Percentiles rank a stretch among this genome's conserved stretches.
Conservation (phyloP, 2,329 filamentous ascomycete genomes). For the Arthrinium puccinioides region DNA sequence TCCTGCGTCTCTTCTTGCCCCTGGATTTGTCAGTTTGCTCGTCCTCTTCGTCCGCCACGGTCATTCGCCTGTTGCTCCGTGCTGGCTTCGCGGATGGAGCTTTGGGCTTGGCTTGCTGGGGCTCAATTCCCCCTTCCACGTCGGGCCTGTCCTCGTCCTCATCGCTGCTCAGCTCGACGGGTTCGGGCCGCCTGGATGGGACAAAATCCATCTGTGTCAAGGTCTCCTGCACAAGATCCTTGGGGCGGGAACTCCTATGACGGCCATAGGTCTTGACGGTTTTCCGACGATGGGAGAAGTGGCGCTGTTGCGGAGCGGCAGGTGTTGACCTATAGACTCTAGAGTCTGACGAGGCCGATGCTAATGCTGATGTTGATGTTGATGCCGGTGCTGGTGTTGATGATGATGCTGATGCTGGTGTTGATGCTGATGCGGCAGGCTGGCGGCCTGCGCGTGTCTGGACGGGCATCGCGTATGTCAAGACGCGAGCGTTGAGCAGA, state of each 20-base stretch:
- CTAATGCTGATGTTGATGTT: no score
- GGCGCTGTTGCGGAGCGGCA: slow-evolving; percentile 16
- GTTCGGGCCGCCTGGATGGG: slow-evolving; percentile 10
- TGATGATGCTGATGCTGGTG: no score
- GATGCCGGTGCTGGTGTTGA: no score
- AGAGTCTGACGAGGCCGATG: background rate
- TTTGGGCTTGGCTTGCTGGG: slow-evolving; percentile 5
- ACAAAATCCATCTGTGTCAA: slow-evolving; percentile 23
- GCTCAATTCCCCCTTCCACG: slow-evolving; percentile 6
- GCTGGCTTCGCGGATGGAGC: slow-evolving; percentile 10
- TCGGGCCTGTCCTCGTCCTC: slow-evolving; percentile 7
- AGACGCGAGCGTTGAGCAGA: no score
- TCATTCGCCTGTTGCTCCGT: slow-evolving; percentile 17
- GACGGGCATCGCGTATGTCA: slow-evolving; percentile 2
- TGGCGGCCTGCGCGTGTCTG: slow-evolving; percentile 1
- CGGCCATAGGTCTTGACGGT: slow-evolving; percentile 18
- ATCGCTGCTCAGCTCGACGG: slow-evolving; percentile 7
- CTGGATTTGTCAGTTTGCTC: slow-evolving; percentile 13
- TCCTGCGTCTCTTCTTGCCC: slow-evolving; percentile 21
- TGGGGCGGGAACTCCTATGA: slow-evolving; percentile 5
- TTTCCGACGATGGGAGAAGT: slow-evolving; percentile 16
- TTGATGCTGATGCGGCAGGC: background rate
- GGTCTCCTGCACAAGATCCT: slow-evolving; percentile 16
- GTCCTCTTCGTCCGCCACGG: slow-evolving; percentile 16
- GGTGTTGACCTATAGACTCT: slow-evolving; percentile 15